Evolutionary conservation across 2,329 filamentous ascomycete species (phyloP).

Genomic region (Colletotrichum graminicola): DNA sequence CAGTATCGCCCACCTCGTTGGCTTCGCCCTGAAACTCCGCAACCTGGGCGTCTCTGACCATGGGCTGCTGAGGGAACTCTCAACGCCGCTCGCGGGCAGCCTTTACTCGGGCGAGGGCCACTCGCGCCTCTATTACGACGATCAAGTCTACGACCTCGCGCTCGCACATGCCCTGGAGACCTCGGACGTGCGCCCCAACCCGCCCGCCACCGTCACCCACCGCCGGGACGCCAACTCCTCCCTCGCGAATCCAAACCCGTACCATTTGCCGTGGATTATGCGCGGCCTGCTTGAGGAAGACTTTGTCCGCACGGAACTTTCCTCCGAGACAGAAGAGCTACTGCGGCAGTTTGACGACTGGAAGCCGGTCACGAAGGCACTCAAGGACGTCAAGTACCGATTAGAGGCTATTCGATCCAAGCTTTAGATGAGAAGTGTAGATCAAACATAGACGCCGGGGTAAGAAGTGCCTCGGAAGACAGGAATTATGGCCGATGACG

Average conservation of each 20-base stretch:
- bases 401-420: slow-evolving; percentile 92
- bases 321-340: slow-evolving; percentile 80
- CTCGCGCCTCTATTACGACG: slow-evolving; percentile 91
- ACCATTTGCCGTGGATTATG: slow-evolving; percentile 95
- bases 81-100: slow-evolving; percentile 87
- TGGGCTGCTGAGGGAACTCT: slow-evolving; percentile 91
- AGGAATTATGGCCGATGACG: background rate
- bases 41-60: slow-evolving; percentile 95
- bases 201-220: slow-evolving; percentile 44
- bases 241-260: slow-evolving; percentile 78
- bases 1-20: slow-evolving; percentile 87
- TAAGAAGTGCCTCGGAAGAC: background rate
- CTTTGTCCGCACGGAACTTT: slow-evolving; percentile 84
- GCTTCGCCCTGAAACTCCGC: slow-evolving; percentile 91
- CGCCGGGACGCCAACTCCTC: slow-evolving; percentile 41
- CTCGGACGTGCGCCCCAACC: slow-evolving; percentile 59
- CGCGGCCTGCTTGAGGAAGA: slow-evolving; percentile 92
- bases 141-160: slow-evolving; percentile 84
- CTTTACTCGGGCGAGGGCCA: slow-evolving; percentile 94
- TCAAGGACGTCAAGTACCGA: slow-evolving; percentile 96
- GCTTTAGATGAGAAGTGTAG: slow-evolving; percentile 59
- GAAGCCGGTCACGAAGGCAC: slow-evolving; percentile 88
- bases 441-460: background rate
- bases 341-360: slow-evolving; percentile 93
- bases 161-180: slow-evolving; percentile 82